Evolutionary conservation across 768 basidiomycete genomes (phyloP).

Genomic region (Ephemerocybe angulata): DNA sequence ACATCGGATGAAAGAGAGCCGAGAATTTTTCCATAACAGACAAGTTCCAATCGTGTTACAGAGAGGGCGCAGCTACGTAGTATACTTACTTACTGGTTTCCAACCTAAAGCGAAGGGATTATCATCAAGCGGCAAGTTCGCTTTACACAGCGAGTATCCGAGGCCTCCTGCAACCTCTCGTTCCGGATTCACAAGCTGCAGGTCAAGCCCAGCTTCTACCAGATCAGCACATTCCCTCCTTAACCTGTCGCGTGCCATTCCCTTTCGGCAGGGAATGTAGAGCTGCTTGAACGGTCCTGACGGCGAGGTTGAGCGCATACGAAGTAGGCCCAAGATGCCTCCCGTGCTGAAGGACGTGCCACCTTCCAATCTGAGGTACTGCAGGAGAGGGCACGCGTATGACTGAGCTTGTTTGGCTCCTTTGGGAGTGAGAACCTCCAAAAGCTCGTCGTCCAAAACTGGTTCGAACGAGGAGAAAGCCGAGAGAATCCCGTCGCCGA

Average conservation of each 20-base stretch:
- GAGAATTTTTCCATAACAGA: too few relatives aligned
- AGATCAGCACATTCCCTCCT: not conserved
- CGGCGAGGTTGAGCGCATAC: not conserved
- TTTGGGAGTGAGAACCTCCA: not conserved
- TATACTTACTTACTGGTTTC: too few relatives aligned
- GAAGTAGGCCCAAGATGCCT: not conserved
- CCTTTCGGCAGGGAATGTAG: not conserved
- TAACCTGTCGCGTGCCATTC: not conserved
- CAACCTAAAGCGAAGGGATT: too few relatives aligned
- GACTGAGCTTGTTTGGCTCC: not conserved
- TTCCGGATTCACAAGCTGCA: not conserved
- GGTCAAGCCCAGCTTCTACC: not conserved
- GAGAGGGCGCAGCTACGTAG: too few relatives aligned
- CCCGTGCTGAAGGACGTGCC: not conserved
- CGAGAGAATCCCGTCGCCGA: too few relatives aligned
- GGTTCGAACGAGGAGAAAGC: too few relatives aligned
- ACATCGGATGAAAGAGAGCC: too few relatives aligned
- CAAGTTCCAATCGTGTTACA: too few relatives aligned
- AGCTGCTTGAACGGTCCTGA: not conserved
- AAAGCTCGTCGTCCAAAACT: not conserved
- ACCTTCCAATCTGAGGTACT: not conserved
- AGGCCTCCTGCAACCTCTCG: too few relatives aligned
- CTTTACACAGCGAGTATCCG: too few relatives aligned
- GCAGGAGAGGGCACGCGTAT: not conserved
- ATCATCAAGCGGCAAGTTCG: too few relatives aligned